phyloP scores from a whole-genome alignment of 768 basidiomycete genomes.

The Amanita pseudoporphyria region DNA sequence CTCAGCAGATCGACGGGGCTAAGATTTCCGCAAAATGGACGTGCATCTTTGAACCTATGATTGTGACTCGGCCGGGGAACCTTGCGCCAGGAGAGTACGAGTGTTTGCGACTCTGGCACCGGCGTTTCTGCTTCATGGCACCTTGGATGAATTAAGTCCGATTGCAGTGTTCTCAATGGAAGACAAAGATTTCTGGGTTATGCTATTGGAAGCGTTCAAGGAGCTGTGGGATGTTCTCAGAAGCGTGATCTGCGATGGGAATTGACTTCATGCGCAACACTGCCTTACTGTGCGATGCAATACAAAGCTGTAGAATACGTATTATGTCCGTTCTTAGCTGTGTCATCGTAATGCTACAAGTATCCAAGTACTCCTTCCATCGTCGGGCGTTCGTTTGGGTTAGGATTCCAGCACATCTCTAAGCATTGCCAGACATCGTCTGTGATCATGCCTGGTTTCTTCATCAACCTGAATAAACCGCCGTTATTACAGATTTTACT shows the following conservation, averaged over 20 bases:
- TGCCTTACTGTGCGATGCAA: too few relatives aligned
- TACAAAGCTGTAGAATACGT: background rate
- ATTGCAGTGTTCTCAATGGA: background rate
- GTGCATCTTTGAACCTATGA: background rate
- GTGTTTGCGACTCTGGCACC: conserved; percentile 1
- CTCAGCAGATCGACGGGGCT: background rate
- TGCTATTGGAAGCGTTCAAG: conserved; percentile 2
- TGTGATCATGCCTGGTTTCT: background rate
- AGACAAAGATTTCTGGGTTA: conserved; percentile 3
- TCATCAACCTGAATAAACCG: background rate
- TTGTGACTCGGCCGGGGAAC: background rate
- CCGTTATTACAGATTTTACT: background rate
- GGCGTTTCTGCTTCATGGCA: background rate
- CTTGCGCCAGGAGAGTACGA: conserved; percentile 5
- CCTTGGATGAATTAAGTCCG: background rate
- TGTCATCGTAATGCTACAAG: background rate
- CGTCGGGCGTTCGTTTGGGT: background rate
- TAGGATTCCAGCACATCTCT: background rate
- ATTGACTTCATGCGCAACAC: too few relatives aligned
- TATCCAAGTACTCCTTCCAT: background rate
- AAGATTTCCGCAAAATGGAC: conserved; percentile 4
- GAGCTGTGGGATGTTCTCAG: conserved; percentile 2
- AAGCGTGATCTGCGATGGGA: background rate
- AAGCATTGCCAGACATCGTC: background rate
- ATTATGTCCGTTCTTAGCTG: background rate